Conservation (phyloP, 495 filamentous ascomycete genomes). For the Neurospora sp. region DNA sequence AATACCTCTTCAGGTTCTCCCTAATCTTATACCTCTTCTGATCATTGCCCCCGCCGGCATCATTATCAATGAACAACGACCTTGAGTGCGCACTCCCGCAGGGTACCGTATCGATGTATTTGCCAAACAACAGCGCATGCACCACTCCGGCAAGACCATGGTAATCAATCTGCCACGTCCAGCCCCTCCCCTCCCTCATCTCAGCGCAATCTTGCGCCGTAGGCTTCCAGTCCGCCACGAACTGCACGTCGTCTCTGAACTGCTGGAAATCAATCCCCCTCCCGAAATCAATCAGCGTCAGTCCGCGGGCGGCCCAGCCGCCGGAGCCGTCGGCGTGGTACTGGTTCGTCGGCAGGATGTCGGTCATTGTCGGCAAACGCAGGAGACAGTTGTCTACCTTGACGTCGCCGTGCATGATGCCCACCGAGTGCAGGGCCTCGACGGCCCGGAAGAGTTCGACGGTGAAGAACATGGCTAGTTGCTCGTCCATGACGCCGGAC, state of each 20-base stretch:
- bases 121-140: constrained; percentile 81
- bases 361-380: constrained; percentile 52
- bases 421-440: constrained; percentile 71
- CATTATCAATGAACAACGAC: neutral
- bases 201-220: constrained; percentile 79
- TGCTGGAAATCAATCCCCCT: constrained; percentile 86
- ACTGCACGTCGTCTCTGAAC: constrained; percentile 68
- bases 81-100: constrained; percentile 9
- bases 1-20: constrained; percentile 80
- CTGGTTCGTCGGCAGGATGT: constrained; percentile 29
- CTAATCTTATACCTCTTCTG: constrained; percentile 54
- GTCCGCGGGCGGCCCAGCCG: constrained; percentile 73
- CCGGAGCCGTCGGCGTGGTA: constrained; percentile 62
- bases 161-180: constrained; percentile 96
- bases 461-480: constrained; percentile 85
- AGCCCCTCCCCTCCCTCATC: constrained; percentile 82
- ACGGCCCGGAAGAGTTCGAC: constrained; percentile 85
- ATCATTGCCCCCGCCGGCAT: neutral
- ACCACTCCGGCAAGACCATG: constrained; percentile 81
- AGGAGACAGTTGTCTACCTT: constrained; percentile 93
- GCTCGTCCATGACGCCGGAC: constrained; percentile 71
- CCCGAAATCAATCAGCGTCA: constrained; percentile 89
- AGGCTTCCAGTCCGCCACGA: constrained; percentile 91
- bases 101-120: constrained; percentile 77
- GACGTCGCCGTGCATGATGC: constrained; percentile 84